These are phyloP conservation scores for Chlamydomonas schloesseri DNA, from an alignment of 139 green algal genomes.

Conservation along the genomic window DNA sequence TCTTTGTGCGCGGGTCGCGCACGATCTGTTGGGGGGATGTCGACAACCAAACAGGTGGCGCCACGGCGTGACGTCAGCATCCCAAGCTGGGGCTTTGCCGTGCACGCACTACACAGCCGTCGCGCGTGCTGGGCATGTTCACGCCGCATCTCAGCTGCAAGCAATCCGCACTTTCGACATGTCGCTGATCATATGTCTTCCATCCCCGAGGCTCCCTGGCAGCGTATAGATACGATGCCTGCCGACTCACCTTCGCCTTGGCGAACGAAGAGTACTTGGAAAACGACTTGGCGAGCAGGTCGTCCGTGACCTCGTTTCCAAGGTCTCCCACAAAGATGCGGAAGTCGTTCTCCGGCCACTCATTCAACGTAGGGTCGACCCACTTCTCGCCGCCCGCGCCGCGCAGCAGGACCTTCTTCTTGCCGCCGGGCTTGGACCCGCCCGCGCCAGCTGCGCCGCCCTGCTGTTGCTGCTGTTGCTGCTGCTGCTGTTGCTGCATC, in stretches of 20 bases:
- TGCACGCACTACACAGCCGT: no score
- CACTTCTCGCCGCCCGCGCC: slow-evolving; percentile 76
- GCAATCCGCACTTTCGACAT: no score
- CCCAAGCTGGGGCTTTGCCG: no score
- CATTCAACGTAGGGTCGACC: slow-evolving; percentile 82
- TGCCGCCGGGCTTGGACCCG: background rate
- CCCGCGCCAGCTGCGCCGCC: background rate
- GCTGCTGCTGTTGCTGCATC: slow-evolving; percentile 1
- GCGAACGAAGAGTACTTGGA: slow-evolving; percentile 89
- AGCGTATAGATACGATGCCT: no score
- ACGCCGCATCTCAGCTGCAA: no score
- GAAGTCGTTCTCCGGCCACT: slow-evolving; percentile 96
- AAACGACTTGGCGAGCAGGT: slow-evolving; percentile 78
- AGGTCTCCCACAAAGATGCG: slow-evolving; percentile 98
- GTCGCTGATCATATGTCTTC: no score
- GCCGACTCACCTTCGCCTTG: slow-evolving; percentile 81
- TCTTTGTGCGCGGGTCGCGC: slow-evolving; percentile 79
- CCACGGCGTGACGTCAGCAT: no score
- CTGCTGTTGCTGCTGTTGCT: slow-evolving; percentile 7
- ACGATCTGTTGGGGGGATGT: slow-evolving; percentile 72
- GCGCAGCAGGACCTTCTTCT: slow-evolving; percentile 60
- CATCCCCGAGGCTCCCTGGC: no score
- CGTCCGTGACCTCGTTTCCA: slow-evolving; percentile 94
- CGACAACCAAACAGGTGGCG: no score
- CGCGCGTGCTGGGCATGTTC: no score